phyloP scores from a whole-genome alignment of 352 stramenopile genomes.

The Globisporangium cystogenes region DNA sequence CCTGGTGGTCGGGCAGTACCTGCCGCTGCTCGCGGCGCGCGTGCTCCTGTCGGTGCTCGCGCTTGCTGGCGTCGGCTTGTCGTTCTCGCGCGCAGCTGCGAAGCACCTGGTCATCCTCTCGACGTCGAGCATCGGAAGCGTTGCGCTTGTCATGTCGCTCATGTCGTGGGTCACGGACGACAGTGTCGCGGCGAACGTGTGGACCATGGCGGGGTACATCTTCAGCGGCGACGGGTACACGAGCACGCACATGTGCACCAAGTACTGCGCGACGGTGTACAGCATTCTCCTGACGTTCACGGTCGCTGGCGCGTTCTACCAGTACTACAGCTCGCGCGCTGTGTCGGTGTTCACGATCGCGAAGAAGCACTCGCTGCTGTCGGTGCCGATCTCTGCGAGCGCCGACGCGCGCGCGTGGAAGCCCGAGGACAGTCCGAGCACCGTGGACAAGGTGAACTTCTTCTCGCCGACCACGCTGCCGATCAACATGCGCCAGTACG shows the following conservation, averaged over 20 bases:
- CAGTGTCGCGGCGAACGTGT: conserved; percentile 58
- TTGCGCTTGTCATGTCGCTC: conserved; percentile 61
- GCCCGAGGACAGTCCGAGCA: conserved; percentile 21
- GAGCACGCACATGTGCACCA: conserved; percentile 45
- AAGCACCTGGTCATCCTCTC: conserved; percentile 67
- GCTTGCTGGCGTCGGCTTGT: conserved; percentile 31
- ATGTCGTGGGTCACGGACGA: conserved; percentile 65
- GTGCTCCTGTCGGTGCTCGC: conserved; percentile 48
- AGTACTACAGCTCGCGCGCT: conserved; percentile 40
- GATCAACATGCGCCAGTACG: conserved; percentile 82
- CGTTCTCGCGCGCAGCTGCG: conserved; percentile 29
- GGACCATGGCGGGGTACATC: conserved; percentile 59
- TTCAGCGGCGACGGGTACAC: conserved; percentile 44
- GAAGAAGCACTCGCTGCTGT: conserved; percentile 20
- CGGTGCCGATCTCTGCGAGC: conserved; percentile 56
- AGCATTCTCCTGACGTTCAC: conserved; percentile 38
- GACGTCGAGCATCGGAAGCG: conserved; percentile 59
- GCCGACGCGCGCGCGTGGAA: conserved; percentile 74
- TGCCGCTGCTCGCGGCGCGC: conserved; percentile 50
- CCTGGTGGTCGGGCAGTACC: conserved; percentile 60
- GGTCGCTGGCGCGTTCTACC: conserved; percentile 25
- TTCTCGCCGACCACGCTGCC: conserved; percentile 69
- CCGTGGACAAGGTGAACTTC: conserved; percentile 63
- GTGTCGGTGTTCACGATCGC: conserved; percentile 23
- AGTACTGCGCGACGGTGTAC: conserved; percentile 63